Evolutionary conservation across 345 rosid genomes (phyloP), one percentile per base, ranked within the genome.

Genomic region (Salix viminalis): DNA sequence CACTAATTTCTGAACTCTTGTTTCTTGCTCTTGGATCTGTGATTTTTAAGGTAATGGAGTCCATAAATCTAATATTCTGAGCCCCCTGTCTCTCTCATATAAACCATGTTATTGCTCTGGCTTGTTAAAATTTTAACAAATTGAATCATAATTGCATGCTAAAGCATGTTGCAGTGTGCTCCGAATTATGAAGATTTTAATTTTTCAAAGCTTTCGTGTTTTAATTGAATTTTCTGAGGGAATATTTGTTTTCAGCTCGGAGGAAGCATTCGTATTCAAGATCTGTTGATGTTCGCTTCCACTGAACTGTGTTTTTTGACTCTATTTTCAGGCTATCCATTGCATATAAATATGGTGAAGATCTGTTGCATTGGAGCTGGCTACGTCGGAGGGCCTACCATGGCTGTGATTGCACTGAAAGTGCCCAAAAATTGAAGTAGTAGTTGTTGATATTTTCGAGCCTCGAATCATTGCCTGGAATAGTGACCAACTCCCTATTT

Each of bases 331-430:
- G 79, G 75, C 15, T 19, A 62, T 77, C 34, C 14, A 18, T 69
- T 36, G 39, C 24, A 62, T 54, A 21, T 30, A 60, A 64, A 62
- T 62, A 81, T 81, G 84, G 84, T 81, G 80, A 81, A 77, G 80
- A 77, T 81, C 44, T 81, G 84, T 65, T 81, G 80, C 77, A 77
- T 81, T 67, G 83, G 83, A 36, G 83, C 83, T 19, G 83, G 83
- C 21, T 81, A 81, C 39, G 83, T 81, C 16, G 84, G 84, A 2
- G 84, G 84, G 48, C 84, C 84, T 19, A 80, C 82, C 71, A 80
- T 80, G 83, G 83, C 83, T 24, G 83, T 80, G 77, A 80, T 80
- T 66, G 83, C 83, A 32, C 69, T 76, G 50, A 80, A 80, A 80
- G 76, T 80, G 83, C 74, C 83, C 83, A 6, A 50, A 76, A 39